Evolutionary conservation across 495 filamentous ascomycete genomes (phyloP).

Genomic region (Pyronema domesticum): DNA sequence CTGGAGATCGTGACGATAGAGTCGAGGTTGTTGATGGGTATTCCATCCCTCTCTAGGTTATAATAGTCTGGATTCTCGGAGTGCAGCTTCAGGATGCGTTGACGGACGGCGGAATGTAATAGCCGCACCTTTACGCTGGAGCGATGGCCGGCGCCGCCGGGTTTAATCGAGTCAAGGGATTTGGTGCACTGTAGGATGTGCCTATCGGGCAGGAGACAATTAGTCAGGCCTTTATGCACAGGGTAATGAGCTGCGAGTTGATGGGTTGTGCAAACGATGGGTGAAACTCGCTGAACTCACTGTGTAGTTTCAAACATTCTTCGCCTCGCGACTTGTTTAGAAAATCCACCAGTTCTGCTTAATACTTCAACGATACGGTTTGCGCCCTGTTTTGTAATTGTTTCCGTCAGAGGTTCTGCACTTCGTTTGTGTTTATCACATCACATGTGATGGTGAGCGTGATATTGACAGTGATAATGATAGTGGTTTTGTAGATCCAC

Average conservation of each 20-base stretch:
- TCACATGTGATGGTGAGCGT: background rate
- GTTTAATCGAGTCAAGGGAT: slow-evolving; percentile 46
- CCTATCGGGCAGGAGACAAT: background rate
- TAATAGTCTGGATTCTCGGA: slow-evolving; percentile 42
- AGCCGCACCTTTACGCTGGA: slow-evolving; percentile 59
- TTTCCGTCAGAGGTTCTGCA: no score
- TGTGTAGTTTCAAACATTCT: slow-evolving; percentile 61
- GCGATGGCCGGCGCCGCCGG: slow-evolving; percentile 46
- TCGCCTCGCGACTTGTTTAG: slow-evolving; percentile 45
- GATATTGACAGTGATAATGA: no score
- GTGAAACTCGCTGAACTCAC: slow-evolving; percentile 6
- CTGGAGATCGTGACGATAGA: slow-evolving; percentile 49
- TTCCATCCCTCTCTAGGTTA: slow-evolving; percentile 37
- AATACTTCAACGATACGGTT: slow-evolving; percentile 55
- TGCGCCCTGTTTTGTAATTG: slow-evolving; percentile 26
- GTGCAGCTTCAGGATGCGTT: slow-evolving; percentile 44
- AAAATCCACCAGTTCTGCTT: slow-evolving; percentile 62
- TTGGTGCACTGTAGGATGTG: slow-evolving; percentile 54
- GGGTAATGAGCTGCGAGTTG: background rate
- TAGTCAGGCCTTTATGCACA: background rate
- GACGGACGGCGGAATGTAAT: slow-evolving; percentile 53
- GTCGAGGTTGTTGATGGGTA: slow-evolving; percentile 62
- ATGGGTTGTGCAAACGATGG: background rate
- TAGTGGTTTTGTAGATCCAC: no score
- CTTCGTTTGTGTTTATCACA: slow-evolving; percentile 9